A percentile compares a stretch with the other conserved stretches of the same genome.
phyloP scores from a whole-genome alignment of 495 filamentous ascomycete species.

The Chaetomium cochliodes region DNA sequence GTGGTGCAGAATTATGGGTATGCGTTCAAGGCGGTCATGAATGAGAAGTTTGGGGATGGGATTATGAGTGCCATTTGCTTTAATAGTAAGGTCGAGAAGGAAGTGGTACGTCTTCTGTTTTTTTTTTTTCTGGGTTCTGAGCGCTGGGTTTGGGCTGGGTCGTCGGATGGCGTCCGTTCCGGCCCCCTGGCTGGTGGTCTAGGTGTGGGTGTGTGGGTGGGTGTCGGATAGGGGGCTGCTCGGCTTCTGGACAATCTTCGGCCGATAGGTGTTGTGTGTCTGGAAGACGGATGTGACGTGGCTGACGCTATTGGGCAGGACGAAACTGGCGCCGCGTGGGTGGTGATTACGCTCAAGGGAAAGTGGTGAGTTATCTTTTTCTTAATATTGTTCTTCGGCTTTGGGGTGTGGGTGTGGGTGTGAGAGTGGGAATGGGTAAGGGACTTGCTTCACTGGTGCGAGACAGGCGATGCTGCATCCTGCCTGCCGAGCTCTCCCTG shows the following conservation, averaged over 20 bases:
- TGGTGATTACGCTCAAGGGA: slow-evolving; percentile 83
- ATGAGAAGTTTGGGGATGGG: slow-evolving; percentile 98
- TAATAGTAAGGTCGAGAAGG: slow-evolving; percentile 91
- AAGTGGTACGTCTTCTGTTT: slow-evolving; percentile 46
- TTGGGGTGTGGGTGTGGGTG: too few species aligned
- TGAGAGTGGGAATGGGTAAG: too few species aligned
- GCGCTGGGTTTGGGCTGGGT: too few species aligned
- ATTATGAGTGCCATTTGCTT: slow-evolving; percentile 99
- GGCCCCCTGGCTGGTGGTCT: too few species aligned
- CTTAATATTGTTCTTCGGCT: not conserved
- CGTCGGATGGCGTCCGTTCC: not conserved
- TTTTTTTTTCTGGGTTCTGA: not conserved
- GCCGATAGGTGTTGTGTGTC: not conserved
- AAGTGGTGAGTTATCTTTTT: slow-evolving; percentile 73
- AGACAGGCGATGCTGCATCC: not conserved
- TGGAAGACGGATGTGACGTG: not conserved
- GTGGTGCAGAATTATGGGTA: slow-evolving; percentile 98
- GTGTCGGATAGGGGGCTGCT: not conserved
- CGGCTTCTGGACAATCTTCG: not conserved
- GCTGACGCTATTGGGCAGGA: slow-evolving; percentile 44
- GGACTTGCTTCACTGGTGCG: not conserved
- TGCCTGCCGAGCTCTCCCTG: not conserved
- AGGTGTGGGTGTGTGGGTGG: too few species aligned
- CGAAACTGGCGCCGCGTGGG: slow-evolving; percentile 68
- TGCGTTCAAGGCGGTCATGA: slow-evolving; percentile 92